Base-by-base conservation (phyloP, 768 basidiomycete genomes). In the Lentinula raphanica region DNA sequence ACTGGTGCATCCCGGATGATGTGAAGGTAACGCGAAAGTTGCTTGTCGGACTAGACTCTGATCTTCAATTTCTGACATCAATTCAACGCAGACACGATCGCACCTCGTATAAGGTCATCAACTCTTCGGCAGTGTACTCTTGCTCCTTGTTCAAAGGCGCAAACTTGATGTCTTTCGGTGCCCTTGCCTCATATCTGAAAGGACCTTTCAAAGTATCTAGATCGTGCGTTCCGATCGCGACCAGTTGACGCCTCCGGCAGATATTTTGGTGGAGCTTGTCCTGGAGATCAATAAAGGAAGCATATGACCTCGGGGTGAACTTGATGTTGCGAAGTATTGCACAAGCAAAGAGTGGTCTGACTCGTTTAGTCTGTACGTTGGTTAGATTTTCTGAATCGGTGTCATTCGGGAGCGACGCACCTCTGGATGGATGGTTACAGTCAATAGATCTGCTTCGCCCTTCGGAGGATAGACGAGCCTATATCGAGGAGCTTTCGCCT, bases 191-290 rank as follows among this genome's bases (percentile, higher is more conserved):
- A 63, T 91, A 96, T 67, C 89, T 79, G 83, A 98, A 97, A 8
- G 95, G 95, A 4, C 86, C 79, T 57, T 84, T 79, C 56, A 99
- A 74, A 3, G 90, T 92, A 71, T 98, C 94, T 49, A 99, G 73
- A 74, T 99, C 97, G 64, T 99, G 97, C 1, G 97, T 99, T 58
- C 97, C 97, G 63, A 99, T 97, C 19, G 97, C 85, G 48, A 96
- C 97, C 44, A 99, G 83, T 67, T 90, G 91, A 58, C 97, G 79
- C 62, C 89, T 79, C 58, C 97, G 80, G 67, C 92, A 94, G 32
- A 99, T 83, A 71, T 99, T 99, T 67, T 95, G 90, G 69, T 99
- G 97, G 50, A 99, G 79, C 72, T 98, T 99, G 69, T 99, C 97
- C 74, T 99, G 97, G n/a, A 99, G 76, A 68, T 98, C 97, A 65